These are phyloP conservation scores for Apiospora sp. DNA, from an alignment of 2,329 filamentous ascomycete genomes.

Conservation along the genomic window DNA sequence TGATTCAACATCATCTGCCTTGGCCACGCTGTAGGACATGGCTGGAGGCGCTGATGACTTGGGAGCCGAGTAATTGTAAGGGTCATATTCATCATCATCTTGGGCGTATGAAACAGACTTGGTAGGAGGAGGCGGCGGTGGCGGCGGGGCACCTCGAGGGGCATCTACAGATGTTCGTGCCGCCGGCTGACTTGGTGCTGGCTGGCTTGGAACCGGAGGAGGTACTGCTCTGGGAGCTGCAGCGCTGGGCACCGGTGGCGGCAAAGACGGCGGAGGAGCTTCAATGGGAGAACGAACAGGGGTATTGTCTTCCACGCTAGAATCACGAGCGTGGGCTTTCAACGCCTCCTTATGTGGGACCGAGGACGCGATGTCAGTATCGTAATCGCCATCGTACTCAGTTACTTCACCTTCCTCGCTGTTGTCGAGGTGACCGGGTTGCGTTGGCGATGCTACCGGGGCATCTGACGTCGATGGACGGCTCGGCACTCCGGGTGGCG, in stretches of 20 bases:
- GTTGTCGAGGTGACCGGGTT: conserved; percentile 52
- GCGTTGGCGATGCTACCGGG: conserved; percentile 51
- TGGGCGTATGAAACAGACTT: conserved; percentile 67
- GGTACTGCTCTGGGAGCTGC: conserved; percentile 67
- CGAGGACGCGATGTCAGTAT: conserved; percentile 94
- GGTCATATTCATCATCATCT: conserved; percentile 74
- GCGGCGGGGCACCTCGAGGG: conserved; percentile 74
- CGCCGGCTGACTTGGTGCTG: conserved; percentile 65
- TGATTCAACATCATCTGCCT: conserved; percentile 55
- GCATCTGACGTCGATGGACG: conserved; percentile 68
- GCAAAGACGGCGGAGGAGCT: conserved; percentile 50
- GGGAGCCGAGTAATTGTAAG: conserved; percentile 62
- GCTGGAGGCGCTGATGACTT: conserved; percentile 36
- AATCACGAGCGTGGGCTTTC: conserved; percentile 80
- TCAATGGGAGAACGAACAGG: conserved; percentile 65
- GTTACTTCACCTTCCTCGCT: conserved; percentile 83
- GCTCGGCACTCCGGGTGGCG: conserved; percentile 59
- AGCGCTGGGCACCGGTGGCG: conserved; percentile 64
- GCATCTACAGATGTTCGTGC: conserved; percentile 71
- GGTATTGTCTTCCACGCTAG: conserved; percentile 75
- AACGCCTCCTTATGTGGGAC: conserved; percentile 94
- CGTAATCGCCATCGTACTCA: conserved; percentile 97
- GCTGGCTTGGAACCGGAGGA: conserved; percentile 71
- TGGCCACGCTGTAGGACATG: conserved; percentile 46
- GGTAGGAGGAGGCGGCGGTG: conserved; percentile 57